phyloP scores from a whole-genome alignment of 208 protist species.

The Leishmania tropica region DNA sequence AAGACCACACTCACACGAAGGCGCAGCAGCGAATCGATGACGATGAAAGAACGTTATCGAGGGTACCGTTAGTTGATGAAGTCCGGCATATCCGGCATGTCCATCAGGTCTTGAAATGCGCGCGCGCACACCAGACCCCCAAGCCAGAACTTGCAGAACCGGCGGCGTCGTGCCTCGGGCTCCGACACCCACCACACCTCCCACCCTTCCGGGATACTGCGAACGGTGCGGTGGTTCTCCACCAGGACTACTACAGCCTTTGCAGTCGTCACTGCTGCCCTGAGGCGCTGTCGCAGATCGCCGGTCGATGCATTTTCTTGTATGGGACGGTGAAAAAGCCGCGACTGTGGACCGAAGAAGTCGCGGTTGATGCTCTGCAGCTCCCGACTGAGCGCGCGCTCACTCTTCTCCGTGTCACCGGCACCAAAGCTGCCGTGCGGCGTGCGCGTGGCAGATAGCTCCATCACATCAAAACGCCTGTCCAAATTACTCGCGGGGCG shows the following conservation, averaged over 20 bases:
- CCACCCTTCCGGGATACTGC: conserved; percentile 40
- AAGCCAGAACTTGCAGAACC: conserved; percentile 73
- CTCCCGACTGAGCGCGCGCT: conserved; percentile 16
- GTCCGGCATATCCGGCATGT: conserved; percentile 88
- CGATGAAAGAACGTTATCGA: not conserved
- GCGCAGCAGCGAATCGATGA: not conserved
- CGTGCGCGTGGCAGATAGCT: conserved; percentile 11
- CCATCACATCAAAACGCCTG: not conserved
- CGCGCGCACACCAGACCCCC: conserved; percentile 42
- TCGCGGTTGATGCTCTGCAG: conserved; percentile 37
- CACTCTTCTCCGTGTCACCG: conserved; percentile 36
- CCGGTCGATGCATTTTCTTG: not conserved
- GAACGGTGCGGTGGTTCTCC: conserved; percentile 15
- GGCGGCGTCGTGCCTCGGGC: conserved; percentile 50
- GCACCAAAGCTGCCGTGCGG: conserved; percentile 24
- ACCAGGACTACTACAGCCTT: conserved; percentile 29
- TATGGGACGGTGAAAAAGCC: conserved; percentile 17
- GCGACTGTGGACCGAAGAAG: conserved; percentile 25
- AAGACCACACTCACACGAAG: not conserved
- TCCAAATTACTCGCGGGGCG: not conserved
- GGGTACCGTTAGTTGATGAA: conserved; percentile 42
- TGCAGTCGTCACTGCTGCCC: conserved; percentile 27
- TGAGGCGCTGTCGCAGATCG: conserved; percentile 26
- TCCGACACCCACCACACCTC: conserved; percentile 80
- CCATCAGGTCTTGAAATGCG: conserved; percentile 68